Base-by-base conservation (phyloP, 345 rosid genomes). In the Boechera stricta region DNA sequence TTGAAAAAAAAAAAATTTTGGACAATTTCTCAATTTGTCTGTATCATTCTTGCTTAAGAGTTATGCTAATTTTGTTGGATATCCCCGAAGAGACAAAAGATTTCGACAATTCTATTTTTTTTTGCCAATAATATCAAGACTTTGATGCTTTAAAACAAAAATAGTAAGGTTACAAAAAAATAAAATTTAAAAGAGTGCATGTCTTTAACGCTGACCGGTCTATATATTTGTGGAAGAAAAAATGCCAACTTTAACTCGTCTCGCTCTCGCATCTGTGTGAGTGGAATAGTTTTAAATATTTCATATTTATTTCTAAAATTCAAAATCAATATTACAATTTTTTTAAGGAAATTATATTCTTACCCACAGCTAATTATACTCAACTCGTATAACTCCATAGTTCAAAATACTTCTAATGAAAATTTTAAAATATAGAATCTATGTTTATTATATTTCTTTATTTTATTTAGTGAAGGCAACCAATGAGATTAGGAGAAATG, bases 211-310 rank as follows among this genome's bases (percentile, higher is more conserved):
- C 13, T 67, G 35, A 35, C 52, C 59, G 60, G 72, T 67, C 35
- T 59, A 59, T 36, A 59, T 26, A 60, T 74, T 55, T 55, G 71
- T 62, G 52, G 52, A 61, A 52, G 31, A 21, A 62, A 15, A 51
- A 38, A 73, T 51, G 61, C 9, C 69, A 41, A 73, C 69, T 52
- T 62, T 62, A 38, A 35, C 42, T 48, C 21, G 32, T 61, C 41
- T 61, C 21, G 16, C 39, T 49, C 61, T 72, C 56, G 51, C 49
- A 47, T 61, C 4, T 36, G 7, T 53, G 16, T 5, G 64, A 29
- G 63, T 52, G 15, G 8, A 7, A 38, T 55, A 44, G 15, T 56
- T 52, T 33, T 53, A 31, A 18, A 10, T 5, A 44, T 57, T 7
- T 70, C 64, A 31, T 57, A 69, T 15, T 26, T 69, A 9, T 39